A percentile compares a stretch with the other conserved stretches of the same genome.
phyloP scores from a whole-genome alignment of 2,329 filamentous ascomycete genomes.

The Microcyclosporella mali region DNA sequence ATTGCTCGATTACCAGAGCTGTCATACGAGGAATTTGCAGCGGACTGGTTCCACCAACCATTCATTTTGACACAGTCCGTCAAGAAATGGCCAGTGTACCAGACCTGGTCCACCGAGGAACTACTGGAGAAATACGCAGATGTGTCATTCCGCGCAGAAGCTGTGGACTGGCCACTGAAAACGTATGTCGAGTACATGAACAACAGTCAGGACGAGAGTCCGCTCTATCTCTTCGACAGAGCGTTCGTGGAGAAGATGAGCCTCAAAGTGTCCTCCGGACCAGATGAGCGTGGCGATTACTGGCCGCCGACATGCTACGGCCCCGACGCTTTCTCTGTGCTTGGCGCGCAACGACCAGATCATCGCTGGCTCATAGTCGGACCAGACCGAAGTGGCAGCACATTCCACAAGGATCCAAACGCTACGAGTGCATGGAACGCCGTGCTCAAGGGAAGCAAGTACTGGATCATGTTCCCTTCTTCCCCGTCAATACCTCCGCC shows the following conservation, averaged over 20 bases:
- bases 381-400: slow-evolving; percentile 79
- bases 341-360: slow-evolving; percentile 73
- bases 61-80: slow-evolving; percentile 83
- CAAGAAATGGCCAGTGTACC: slow-evolving; percentile 71
- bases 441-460: slow-evolving; percentile 81
- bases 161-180: slow-evolving; percentile 83
- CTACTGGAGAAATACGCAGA: slow-evolving; percentile 60
- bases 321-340: slow-evolving; percentile 72
- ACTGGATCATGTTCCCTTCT: slow-evolving; percentile 97
- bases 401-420: slow-evolving; percentile 76
- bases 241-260: slow-evolving; percentile 81
- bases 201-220: slow-evolving; percentile 66
- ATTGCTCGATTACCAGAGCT: slow-evolving; percentile 66
- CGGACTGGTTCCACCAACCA: slow-evolving; percentile 69
- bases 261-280: slow-evolving; percentile 47
- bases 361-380: slow-evolving; percentile 91
- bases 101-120: slow-evolving; percentile 64
- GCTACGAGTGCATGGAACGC: slow-evolving; percentile 86
- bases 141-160: slow-evolving; percentile 77
- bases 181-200: slow-evolving; percentile 79
- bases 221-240: slow-evolving; percentile 86
- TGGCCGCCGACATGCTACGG: slow-evolving; percentile 80
- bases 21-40: slow-evolving; percentile 65
- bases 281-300: slow-evolving; percentile 53
- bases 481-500: slow-evolving; percentile 57